Percentiles rank a stretch among this genome's conserved stretches.
These are phyloP conservation scores for Bipolaris victoriae DNA, from an alignment of 2,329 filamentous ascomycete genomes.

Conservation along the genomic window DNA sequence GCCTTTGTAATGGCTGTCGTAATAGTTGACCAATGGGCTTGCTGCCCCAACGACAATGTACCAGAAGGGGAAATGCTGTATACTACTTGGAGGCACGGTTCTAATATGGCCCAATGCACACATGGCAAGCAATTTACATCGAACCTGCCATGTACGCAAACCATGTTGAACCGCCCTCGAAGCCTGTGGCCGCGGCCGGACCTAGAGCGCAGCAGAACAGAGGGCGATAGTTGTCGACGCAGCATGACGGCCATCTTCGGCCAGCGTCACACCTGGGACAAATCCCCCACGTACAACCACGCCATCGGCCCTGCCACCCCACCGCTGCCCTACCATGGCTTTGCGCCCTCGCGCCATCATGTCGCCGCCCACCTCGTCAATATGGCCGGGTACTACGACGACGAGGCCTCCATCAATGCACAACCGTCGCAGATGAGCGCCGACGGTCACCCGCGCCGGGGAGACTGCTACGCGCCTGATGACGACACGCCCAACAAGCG, in stretches of 20 bases:
- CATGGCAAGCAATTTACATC: not conserved
- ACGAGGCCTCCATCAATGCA: conserved; percentile 5
- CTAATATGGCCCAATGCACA: not conserved
- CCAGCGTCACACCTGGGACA: conserved; percentile 10
- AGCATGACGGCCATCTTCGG: conserved; percentile 15
- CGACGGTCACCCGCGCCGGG: conserved; percentile 13
- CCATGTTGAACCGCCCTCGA: not conserved
- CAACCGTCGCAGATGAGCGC: conserved; percentile 18
- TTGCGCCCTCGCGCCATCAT: conserved; percentile 27
- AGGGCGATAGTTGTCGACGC: conserved; percentile 3
- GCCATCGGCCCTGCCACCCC: conserved; percentile 13
- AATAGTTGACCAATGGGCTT: conserved; percentile 5
- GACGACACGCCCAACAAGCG: conserved; percentile 10
- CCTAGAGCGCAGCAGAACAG: conserved; percentile 7
- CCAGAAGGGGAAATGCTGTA: conserved; percentile 1
- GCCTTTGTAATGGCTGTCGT: not conserved
- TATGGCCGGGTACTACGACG: conserved; percentile 21
- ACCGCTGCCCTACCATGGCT: conserved; percentile 22
- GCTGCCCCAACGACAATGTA: conserved; percentile 2
- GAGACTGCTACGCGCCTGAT: conserved; percentile 9
- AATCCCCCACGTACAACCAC: conserved; percentile 10
- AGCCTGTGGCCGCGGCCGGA: conserved; percentile 6
- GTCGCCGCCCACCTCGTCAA: conserved; percentile 20
- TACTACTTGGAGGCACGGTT: not conserved
- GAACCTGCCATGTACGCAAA: conserved; percentile 1